phyloP scores from a whole-genome alignment of 441 rosid species.

The Pelargonium fulgidum region DNA sequence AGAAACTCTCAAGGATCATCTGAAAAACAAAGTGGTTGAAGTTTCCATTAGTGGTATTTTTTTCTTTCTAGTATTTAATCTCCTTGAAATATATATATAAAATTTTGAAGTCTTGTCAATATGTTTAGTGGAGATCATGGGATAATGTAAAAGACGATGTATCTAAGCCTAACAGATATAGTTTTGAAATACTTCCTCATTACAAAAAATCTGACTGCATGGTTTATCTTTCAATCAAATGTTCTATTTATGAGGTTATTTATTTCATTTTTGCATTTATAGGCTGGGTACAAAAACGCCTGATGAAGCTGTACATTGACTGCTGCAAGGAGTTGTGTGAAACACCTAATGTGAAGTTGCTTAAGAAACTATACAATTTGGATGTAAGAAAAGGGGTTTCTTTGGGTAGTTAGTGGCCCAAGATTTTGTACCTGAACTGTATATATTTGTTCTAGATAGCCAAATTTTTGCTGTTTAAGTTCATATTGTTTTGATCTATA shows the following conservation, averaged over 20 bases:
- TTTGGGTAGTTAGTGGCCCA: conserved; percentile 12
- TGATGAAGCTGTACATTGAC: conserved; percentile 78
- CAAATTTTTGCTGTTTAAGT: conserved; percentile 9
- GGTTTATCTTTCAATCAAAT: neutral
- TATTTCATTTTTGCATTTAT: conserved; percentile 20
- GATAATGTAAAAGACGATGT: neutral
- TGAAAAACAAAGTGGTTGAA: conserved; percentile 45
- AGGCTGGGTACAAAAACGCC: conserved; percentile 95
- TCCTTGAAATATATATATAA: neutral
- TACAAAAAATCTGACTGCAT: neutral
- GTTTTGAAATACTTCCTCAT: neutral
- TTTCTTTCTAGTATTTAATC: conserved; percentile 20
- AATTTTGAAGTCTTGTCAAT: neutral
- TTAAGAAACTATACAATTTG: conserved; percentile 66
- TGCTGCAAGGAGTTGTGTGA: conserved; percentile 65
- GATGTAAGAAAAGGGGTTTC: conserved; percentile 48
- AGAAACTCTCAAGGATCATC: conserved; percentile 37
- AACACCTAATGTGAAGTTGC: conserved; percentile 70
- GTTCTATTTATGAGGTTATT: neutral
- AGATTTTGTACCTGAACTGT: conserved; percentile 7
- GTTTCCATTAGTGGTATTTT: conserved; percentile 58
- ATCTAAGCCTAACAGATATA: neutral
- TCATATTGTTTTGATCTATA: conserved; percentile 15
- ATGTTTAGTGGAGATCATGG: neutral
- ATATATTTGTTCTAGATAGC: conserved; percentile 11